phyloP scores from a whole-genome alignment of 805 yeast genomes.

The Candida xiaguanensis region DNA sequence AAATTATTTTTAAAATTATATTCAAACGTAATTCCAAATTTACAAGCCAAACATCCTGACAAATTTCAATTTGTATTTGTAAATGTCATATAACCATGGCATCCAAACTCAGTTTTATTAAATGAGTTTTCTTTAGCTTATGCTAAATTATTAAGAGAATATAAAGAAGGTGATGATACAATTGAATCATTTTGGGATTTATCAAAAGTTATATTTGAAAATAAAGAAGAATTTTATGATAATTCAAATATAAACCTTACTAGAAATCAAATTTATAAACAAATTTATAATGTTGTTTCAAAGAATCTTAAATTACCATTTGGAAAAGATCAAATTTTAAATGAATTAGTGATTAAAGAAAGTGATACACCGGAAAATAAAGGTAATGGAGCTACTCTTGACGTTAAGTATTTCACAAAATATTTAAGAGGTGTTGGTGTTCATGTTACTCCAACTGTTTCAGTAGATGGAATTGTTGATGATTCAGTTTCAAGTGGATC shows the following conservation, averaged over 20 bases:
- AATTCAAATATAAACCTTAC: slow-evolving; percentile 50
- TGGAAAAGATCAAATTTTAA: slow-evolving; percentile 26
- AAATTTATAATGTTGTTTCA: slow-evolving; percentile 43
- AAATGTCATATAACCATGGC: slow-evolving; percentile 91
- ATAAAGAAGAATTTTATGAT: slow-evolving; percentile 58
- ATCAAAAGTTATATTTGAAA: slow-evolving; percentile 52
- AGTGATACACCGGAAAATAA: slow-evolving; percentile 38
- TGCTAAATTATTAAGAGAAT: slow-evolving; percentile 54
- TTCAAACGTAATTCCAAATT: slow-evolving; percentile 48
- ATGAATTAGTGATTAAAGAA: slow-evolving; percentile 34
- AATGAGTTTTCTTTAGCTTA: slow-evolving; percentile 74
- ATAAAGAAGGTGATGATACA: slow-evolving; percentile 11
- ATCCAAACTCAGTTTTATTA: slow-evolving; percentile 62
- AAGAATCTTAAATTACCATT: slow-evolving; percentile 26
- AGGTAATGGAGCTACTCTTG: slow-evolving; percentile 59
- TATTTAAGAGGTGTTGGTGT: slow-evolving; percentile 73
- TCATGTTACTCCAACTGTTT: slow-evolving; percentile 82
- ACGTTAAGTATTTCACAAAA: slow-evolving; percentile 70
- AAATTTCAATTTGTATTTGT: slow-evolving; percentile 59
- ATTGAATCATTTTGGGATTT: slow-evolving; percentile 40
- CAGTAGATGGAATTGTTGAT: slow-evolving; percentile 63
- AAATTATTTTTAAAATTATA: slow-evolving; percentile 58
- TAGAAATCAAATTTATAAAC: slow-evolving; percentile 52
- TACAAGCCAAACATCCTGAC: slow-evolving; percentile 43
- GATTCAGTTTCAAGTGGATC: slow-evolving; percentile 61